A percentile compares a stretch with the other conserved stretches of the same genome.
These are phyloP conservation scores for Candida krabiensis DNA, from an alignment of 805 yeast species.

Conservation along the genomic window DNA sequence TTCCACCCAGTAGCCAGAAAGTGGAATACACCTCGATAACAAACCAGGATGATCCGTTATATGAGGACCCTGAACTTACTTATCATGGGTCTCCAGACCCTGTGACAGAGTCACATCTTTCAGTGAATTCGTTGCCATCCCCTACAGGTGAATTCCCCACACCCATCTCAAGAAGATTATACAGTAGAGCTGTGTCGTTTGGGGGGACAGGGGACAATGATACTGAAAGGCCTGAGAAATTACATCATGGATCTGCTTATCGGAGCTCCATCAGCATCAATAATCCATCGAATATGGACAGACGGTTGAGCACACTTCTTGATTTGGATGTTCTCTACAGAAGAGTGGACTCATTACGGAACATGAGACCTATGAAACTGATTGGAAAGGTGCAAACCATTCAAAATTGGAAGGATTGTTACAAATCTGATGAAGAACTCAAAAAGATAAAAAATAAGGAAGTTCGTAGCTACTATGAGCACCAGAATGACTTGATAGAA, in stretches of 20 bases:
- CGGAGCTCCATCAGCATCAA: slow-evolving; percentile 17
- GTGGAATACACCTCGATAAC: too few species aligned
- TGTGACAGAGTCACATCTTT: too few species aligned
- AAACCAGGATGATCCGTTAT: too few species aligned
- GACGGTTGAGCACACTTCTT: slow-evolving; percentile 25
- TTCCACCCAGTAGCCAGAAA: too few species aligned
- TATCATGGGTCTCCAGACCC: too few species aligned
- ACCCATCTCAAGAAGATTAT: neutral
- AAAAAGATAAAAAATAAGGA: slow-evolving; percentile 25
- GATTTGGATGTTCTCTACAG: slow-evolving; percentile 18
- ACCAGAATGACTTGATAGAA: slow-evolving; percentile 61
- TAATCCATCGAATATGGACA: slow-evolving; percentile 20
- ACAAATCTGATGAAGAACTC: slow-evolving; percentile 25
- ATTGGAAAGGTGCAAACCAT: slow-evolving; percentile 44
- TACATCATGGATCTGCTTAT: slow-evolving; percentile 1
- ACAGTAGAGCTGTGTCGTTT: slow-evolving; percentile 12
- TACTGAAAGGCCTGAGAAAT: neutral
- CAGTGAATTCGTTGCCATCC: slow-evolving; percentile 19
- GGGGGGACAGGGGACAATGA: slow-evolving; percentile 5
- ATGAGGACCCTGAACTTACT: too few species aligned
- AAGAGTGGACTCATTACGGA: slow-evolving; percentile 35
- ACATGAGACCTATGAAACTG: slow-evolving; percentile 45
- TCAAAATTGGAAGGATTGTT: slow-evolving; percentile 39
- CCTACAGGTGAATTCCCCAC: slow-evolving; percentile 12
- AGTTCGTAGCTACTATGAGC: slow-evolving; percentile 46